Percentiles rank a stretch among this genome's conserved stretches.
These are phyloP conservation scores for Sordariomycetes sp. DNA, from an alignment of 2,329 filamentous ascomycete species.

Conservation along the genomic window DNA sequence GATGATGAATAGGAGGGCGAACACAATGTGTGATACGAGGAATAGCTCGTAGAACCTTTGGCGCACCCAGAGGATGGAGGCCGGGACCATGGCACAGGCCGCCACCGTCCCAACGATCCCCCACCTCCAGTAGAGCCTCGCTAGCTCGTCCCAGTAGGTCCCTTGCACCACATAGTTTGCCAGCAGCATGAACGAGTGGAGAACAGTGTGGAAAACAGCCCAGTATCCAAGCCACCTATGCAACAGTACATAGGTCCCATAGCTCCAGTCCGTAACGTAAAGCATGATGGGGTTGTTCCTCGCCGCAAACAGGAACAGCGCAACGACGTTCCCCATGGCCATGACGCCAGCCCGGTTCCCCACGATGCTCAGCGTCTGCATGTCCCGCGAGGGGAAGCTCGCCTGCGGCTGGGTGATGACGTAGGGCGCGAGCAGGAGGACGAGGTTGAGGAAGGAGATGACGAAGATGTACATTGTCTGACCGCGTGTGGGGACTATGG, in stretches of 20 bases:
- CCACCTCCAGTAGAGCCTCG: constrained; percentile 18
- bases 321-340: constrained; percentile 18
- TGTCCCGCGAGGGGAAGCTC: constrained; percentile 11
- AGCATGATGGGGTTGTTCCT: constrained; percentile 20
- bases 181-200: constrained; percentile 19
- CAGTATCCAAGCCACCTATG: constrained; percentile 39
- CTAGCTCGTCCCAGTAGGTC: constrained; percentile 12
- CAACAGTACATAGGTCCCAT: constrained; percentile 20
- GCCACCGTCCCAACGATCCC: constrained; percentile 17
- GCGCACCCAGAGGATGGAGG: constrained; percentile 65
- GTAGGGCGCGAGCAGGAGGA: constrained; percentile 18
- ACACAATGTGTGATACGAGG: constrained; percentile 68
- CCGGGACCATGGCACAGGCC: constrained; percentile 38
- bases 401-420: constrained; percentile 13
- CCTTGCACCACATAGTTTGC: constrained; percentile 12
- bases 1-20: constrained; percentile 41
- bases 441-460: constrained; percentile 18
- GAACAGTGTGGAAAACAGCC: constrained; percentile 69
- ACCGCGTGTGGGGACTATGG: constrained; percentile 18
- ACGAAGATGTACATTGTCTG: constrained; percentile 19
- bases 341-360: constrained; percentile 29
- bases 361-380: constrained; percentile 29
- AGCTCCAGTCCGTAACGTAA: constrained; percentile 20
- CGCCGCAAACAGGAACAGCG: constrained; percentile 18
- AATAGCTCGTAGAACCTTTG: constrained; percentile 97